Conservation (phyloP, 2,329 filamentous ascomycete genomes). For the Aspergillus awamori region DNA sequence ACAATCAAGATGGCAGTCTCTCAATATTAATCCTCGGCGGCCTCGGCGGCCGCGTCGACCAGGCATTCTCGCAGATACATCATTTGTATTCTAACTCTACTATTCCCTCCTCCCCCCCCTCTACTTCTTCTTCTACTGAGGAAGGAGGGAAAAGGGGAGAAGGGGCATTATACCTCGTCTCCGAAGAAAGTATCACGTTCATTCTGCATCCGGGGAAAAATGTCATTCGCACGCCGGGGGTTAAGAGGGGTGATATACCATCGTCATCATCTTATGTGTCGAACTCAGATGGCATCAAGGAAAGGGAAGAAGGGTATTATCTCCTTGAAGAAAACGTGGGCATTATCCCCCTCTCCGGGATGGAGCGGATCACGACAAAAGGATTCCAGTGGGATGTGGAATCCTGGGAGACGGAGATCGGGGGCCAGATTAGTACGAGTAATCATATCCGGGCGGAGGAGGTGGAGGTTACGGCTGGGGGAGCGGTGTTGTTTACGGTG, state of each 20-base stretch:
- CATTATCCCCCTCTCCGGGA: constrained; percentile 80
- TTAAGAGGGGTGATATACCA: constrained; percentile 22
- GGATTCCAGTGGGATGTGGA: constrained; percentile 91
- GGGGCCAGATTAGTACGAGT: constrained; percentile 74
- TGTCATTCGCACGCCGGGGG: constrained; percentile 63
- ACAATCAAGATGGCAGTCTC: constrained; percentile 29
- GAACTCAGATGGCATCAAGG: neutral
- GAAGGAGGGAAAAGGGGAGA: too few species aligned
- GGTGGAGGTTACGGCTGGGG: constrained; percentile 65
- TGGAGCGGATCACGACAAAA: constrained; percentile 73
- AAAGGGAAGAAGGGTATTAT: constrained; percentile 13
- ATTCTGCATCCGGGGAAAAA: constrained; percentile 72
- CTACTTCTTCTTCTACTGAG: too few species aligned
- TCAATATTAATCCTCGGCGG: constrained; percentile 83
- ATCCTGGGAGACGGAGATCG: constrained; percentile 77
- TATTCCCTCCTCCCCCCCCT: neutral
- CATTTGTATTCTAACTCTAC: constrained; percentile 61
- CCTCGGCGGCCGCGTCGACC: constrained; percentile 87
- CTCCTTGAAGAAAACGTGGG: constrained; percentile 78
- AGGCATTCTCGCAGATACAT: constrained; percentile 85
- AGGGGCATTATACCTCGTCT: constrained; percentile 75
- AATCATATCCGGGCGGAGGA: constrained; percentile 69
- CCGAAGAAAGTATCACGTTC: constrained; percentile 79
- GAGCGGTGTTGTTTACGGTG: constrained; percentile 73
- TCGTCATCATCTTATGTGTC: neutral